Percentiles rank a stretch among this genome's conserved stretches.
phyloP scores from a whole-genome alignment of 2,329 filamentous ascomycete genomes.

The Ascochyta koolunga region DNA sequence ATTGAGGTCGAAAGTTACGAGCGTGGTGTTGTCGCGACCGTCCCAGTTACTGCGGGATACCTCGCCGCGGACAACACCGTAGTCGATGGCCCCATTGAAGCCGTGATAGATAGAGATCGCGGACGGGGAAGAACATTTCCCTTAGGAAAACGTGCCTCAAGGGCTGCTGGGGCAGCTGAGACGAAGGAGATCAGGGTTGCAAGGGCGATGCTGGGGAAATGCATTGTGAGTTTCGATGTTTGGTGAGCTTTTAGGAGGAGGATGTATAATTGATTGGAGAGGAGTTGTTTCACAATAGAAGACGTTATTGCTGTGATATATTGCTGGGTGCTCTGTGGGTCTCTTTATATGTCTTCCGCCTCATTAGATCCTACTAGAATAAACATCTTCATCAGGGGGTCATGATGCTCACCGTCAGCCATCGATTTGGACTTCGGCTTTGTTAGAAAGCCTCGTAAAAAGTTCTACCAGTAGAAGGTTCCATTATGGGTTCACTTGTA shows the following conservation, averaged over 20 bases:
- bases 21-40: constrained; percentile 16
- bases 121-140: constrained; percentile 13
- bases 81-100: constrained; percentile 18
- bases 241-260: background rate
- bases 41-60: constrained; percentile 15
- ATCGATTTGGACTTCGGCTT: background rate
- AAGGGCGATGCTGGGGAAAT: constrained; percentile 12
- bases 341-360: background rate
- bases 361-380: background rate
- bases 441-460: background rate
- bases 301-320: background rate
- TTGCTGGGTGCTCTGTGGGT: background rate
- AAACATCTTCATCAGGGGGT: too few species aligned
- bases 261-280: background rate
- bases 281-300: background rate
- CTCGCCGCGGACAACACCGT: constrained; percentile 10
- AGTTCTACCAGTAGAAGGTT: background rate
- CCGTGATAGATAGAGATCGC: constrained; percentile 16
- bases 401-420: background rate
- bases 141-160: constrained; percentile 8
- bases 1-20: constrained; percentile 20
- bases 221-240: constrained; percentile 10
- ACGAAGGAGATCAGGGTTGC: constrained; percentile 13
- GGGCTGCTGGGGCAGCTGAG: constrained; percentile 8
- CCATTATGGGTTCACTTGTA: background rate